These are phyloP conservation scores for Acanthamoeba lenticulata DNA, from an alignment of 208 protist species.

Conservation along the genomic window DNA sequence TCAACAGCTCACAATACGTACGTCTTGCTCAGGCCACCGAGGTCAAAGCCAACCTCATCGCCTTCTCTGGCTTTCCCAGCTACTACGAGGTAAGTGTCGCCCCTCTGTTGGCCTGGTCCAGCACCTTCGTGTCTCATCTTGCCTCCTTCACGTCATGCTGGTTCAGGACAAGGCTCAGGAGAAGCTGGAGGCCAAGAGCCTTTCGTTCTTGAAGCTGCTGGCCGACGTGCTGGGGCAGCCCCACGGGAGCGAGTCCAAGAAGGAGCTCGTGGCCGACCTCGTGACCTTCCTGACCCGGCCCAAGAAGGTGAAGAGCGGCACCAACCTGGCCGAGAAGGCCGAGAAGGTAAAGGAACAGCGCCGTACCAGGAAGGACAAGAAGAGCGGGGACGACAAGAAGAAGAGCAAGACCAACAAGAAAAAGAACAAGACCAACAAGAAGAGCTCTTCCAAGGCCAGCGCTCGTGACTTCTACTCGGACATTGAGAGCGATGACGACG, in stretches of 20 bases:
- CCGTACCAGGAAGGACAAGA: background rate
- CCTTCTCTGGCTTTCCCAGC: background rate
- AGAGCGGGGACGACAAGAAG: background rate
- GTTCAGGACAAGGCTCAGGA: background rate
- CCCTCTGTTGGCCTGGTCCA: background rate
- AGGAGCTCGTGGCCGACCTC: background rate
- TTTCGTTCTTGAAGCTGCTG: constrained; percentile 18
- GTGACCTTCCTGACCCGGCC: background rate
- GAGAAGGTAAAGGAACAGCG: background rate
- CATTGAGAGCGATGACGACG: background rate
- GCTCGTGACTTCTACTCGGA: background rate
- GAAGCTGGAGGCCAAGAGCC: constrained; percentile 17
- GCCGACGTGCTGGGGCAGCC: background rate
- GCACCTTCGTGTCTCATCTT: background rate
- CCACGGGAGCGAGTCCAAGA: background rate
- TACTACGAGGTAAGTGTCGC: background rate
- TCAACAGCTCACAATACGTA: background rate
- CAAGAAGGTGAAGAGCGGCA: background rate
- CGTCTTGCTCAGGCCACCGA: background rate
- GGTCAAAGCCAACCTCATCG: constrained; percentile 33
- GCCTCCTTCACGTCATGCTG: background rate
- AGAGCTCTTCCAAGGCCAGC: background rate
- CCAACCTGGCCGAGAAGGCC: background rate
- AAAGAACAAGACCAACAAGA: background rate
- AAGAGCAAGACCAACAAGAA: background rate